A percentile compares a stretch with the other conserved stretches of the same genome.
Conservation (phyloP, 768 basidiomycete genomes). For the Auricularia sp. region DNA sequence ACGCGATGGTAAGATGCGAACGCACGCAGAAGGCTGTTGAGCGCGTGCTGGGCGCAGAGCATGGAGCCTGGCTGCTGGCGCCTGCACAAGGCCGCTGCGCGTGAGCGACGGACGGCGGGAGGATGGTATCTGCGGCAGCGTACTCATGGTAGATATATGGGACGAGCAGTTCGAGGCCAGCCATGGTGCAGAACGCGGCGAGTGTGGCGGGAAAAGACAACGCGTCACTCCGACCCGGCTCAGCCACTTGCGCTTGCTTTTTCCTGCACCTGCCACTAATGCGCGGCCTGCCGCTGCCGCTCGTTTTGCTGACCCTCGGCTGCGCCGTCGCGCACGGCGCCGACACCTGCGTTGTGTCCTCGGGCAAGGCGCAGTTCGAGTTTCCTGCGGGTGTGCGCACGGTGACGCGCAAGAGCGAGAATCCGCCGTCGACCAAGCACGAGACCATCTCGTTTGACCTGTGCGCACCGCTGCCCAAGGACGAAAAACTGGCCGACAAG, state of each 20-base stretch:
- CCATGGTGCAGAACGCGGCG: conserved; percentile 30
- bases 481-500: conserved; percentile 34
- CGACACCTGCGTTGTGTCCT: conserved; percentile 32
- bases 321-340: neutral
- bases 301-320: neutral
- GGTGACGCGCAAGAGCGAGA: conserved; percentile 38
- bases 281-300: neutral
- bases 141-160: conserved; percentile 65
- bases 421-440: conserved; percentile 52
- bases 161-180: conserved; percentile 43
- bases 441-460: conserved; percentile 58
- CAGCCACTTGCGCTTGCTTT: neutral
- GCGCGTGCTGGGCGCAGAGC: conserved; percentile 80
- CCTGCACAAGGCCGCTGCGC: neutral
- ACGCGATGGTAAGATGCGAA: conserved; percentile 26
- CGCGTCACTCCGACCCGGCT: neutral
- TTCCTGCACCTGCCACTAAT: neutral
- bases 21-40: conserved; percentile 77
- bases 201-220: neutral
- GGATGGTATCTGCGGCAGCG: neutral
- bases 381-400: conserved; percentile 41
- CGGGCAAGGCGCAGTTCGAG: conserved; percentile 13
- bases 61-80: conserved; percentile 65
- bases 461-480: conserved; percentile 45
- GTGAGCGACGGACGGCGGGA: neutral